Conservation (phyloP, 1,139 yeast genomes). For the Maudiozyma humilis region DNA sequence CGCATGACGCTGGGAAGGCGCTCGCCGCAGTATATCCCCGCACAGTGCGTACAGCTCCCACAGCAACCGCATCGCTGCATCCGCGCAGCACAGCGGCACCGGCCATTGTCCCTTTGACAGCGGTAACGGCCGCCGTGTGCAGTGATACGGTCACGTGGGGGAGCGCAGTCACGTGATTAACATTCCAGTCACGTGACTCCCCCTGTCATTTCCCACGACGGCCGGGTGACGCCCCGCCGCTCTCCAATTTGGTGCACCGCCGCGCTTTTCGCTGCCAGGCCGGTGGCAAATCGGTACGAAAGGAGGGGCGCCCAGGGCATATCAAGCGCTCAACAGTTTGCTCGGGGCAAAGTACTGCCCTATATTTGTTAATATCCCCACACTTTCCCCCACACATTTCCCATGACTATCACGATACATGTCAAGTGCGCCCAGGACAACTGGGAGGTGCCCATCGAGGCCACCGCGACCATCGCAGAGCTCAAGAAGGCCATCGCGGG, state of each 20-base stretch:
- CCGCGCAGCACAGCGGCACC: neutral
- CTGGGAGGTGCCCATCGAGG: constrained; percentile 53
- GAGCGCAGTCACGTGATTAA: neutral
- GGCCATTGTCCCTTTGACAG: neutral
- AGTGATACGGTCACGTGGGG: neutral
- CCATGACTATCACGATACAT: constrained; percentile 25
- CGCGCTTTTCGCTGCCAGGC: neutral
- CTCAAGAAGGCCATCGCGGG: constrained; percentile 59
- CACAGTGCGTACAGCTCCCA: neutral
- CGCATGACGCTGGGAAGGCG: too few species aligned
- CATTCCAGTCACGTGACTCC: neutral
- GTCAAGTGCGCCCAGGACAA: constrained; percentile 62
- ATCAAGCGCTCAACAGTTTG: too few species aligned
- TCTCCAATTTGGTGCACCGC: neutral
- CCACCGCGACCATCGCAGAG: constrained; percentile 52
- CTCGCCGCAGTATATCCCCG: too few species aligned
- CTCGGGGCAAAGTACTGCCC: too few species aligned
- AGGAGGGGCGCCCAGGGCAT: neutral
- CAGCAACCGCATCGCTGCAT: too few species aligned
- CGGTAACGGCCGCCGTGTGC: neutral
- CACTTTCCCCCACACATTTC: too few species aligned
- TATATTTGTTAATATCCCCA: too few species aligned
- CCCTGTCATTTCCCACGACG: neutral
- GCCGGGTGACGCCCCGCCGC: neutral
- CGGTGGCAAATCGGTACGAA: neutral